phyloP scores from a whole-genome alignment of 208 protist species.

The Herpetomonas tarakana region DNA sequence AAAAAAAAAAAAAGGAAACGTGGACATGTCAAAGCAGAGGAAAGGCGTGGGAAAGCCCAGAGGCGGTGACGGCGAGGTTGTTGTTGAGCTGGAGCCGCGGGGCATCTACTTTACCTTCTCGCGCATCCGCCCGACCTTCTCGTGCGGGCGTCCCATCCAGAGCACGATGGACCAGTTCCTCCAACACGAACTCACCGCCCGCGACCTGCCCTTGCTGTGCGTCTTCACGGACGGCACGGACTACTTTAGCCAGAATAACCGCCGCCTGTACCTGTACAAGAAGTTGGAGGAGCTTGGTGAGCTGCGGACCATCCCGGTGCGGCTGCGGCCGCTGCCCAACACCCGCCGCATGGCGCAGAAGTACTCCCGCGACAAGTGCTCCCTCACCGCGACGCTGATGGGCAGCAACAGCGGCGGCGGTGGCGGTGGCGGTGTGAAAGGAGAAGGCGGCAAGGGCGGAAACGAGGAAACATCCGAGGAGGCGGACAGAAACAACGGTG shows the following conservation, averaged over 20 bases:
- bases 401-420: slow-evolving; percentile 15
- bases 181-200: slow-evolving; percentile 32
- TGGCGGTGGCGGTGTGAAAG: neutral
- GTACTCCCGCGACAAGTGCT: slow-evolving; percentile 74
- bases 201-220: slow-evolving; percentile 67
- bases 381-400: slow-evolving; percentile 70
- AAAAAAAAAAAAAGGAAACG: slow-evolving; percentile 11
- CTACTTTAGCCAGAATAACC: slow-evolving; percentile 87
- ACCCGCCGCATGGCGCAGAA: slow-evolving; percentile 73
- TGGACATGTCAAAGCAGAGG: neutral
- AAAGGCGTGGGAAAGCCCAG: neutral
- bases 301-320: slow-evolving; percentile 52
- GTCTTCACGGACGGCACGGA: slow-evolving; percentile 55
- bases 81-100: slow-evolving; percentile 43
- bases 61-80: slow-evolving; percentile 13
- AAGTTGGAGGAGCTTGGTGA: slow-evolving; percentile 41
- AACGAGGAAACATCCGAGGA: neutral
- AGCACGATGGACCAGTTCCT: slow-evolving; percentile 69
- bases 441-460: slow-evolving; percentile 7
- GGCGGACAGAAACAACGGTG: neutral
- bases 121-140: slow-evolving; percentile 74
- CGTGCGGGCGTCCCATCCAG: slow-evolving; percentile 77
- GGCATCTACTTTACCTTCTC: slow-evolving; percentile 88
- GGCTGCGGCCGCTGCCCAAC: slow-evolving; percentile 53
- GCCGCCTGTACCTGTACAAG: slow-evolving; percentile 85